phyloP scores from a whole-genome alignment of 2,329 filamentous ascomycete genomes.

The Lasiodiplodia gonubiensis region DNA sequence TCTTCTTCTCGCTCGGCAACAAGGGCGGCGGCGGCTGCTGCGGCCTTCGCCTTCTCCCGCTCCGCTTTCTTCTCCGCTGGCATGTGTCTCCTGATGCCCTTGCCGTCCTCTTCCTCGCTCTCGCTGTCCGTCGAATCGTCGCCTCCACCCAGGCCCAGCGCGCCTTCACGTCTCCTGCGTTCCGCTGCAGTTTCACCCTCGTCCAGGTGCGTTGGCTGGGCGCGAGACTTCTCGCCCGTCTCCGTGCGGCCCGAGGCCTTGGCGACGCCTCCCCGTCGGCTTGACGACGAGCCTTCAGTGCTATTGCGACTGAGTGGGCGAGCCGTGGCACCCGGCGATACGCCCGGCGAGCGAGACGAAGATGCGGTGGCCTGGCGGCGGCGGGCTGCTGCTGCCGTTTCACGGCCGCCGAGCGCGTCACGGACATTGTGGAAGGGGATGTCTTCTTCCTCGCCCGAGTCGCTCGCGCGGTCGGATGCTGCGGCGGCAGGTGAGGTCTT shows the following conservation, averaged over 20 bases:
- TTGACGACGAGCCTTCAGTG: background rate
- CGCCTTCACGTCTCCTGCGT: slow-evolving; percentile 73
- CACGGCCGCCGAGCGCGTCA: slow-evolving; percentile 38
- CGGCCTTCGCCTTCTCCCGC: background rate
- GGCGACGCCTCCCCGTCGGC: background rate
- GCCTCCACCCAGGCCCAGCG: slow-evolving; percentile 63
- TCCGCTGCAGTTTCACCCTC: slow-evolving; percentile 75
- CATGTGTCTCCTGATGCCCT: slow-evolving; percentile 21
- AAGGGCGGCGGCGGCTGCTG: background rate
- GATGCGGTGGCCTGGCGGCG: slow-evolving; percentile 44
- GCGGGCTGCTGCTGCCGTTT: slow-evolving; percentile 50
- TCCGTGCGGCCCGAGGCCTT: slow-evolving; percentile 26
- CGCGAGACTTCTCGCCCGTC: slow-evolving; percentile 29
- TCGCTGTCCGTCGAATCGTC: slow-evolving; percentile 53
- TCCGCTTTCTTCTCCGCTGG: slow-evolving; percentile 19
- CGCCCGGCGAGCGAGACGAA: slow-evolving; percentile 38
- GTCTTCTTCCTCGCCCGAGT: slow-evolving; percentile 45
- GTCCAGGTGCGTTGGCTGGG: slow-evolving; percentile 40
- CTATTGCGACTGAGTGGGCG: slow-evolving; percentile 43
- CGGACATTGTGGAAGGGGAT: slow-evolving; percentile 56
- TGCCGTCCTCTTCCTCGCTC: slow-evolving; percentile 51
- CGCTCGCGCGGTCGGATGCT: background rate
- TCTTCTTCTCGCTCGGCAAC: background rate
- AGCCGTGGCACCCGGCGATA: background rate
- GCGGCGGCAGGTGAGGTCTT: background rate